A percentile compares a stretch with the other conserved stretches of the same genome.
phyloP scores from a whole-genome alignment of 1,284 basidiomycete genomes.

The Apiotrichum gracile region DNA sequence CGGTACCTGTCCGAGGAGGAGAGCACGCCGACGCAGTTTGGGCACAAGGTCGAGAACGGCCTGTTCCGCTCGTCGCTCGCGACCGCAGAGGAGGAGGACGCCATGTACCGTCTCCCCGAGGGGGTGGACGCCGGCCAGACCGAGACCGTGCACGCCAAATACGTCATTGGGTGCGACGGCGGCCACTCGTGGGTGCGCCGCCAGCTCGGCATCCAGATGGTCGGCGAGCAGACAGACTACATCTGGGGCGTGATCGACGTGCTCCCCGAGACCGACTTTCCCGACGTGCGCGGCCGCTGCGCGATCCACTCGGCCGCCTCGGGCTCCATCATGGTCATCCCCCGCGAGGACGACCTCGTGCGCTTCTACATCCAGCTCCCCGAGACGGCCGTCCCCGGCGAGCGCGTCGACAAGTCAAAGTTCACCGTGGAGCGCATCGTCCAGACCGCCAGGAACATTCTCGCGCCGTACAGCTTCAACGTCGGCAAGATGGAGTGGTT shows the following conservation, averaged over 20 bases:
- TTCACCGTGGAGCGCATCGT: conserved; percentile 29
- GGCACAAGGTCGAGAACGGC: conserved; percentile 12
- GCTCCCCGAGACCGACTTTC: conserved; percentile 14
- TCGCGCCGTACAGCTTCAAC: conserved; percentile 33
- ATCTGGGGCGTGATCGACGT: conserved; percentile 25
- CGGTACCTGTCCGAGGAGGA: conserved; percentile 12
- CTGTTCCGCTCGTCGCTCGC: conserved; percentile 10
- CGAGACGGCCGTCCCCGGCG: conserved; percentile 1
- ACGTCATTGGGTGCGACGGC: conserved; percentile 26
- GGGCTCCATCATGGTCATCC: conserved; percentile 14
- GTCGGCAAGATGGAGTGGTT: conserved; percentile 36
- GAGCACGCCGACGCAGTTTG: conserved; percentile 8
- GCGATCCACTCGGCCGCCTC: conserved; percentile 12
- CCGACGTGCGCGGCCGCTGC: conserved; percentile 14
- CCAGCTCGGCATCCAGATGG: conserved; percentile 13
- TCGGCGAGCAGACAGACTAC: conserved; percentile 20
- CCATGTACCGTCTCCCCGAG: conserved; percentile 7
- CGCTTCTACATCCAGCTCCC: conserved; percentile 14
- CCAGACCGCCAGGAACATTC: conserved; percentile 29
- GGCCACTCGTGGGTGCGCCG: conserved; percentile 23
- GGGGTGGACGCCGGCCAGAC: conserved; percentile 8
- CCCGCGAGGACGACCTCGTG: conserved; percentile 18
- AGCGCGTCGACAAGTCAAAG: conserved; percentile 16
- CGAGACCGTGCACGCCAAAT: conserved; percentile 21
- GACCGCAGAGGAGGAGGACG: conserved; percentile 11